Percentiles rank a stretch among this genome's conserved stretches.
These are phyloP conservation scores for Bipolaris oryzae DNA, from an alignment of 2,329 filamentous ascomycete genomes.

Conservation along the genomic window DNA sequence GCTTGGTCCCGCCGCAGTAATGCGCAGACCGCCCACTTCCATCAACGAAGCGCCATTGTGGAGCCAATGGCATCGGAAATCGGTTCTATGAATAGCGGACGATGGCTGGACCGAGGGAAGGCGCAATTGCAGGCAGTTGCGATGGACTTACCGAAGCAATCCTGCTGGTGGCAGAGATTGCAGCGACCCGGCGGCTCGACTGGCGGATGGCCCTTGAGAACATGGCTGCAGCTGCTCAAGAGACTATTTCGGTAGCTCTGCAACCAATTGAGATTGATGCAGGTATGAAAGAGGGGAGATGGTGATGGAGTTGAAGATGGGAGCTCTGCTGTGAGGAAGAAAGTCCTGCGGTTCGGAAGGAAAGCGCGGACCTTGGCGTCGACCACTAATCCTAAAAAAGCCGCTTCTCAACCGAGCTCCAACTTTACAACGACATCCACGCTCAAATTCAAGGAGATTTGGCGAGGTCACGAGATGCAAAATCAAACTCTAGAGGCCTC, in stretches of 20 bases:
- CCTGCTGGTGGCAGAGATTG: conserved; percentile 89
- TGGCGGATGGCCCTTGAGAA: conserved; percentile 98
- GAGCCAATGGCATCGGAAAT: conserved; percentile 42
- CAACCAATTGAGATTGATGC: conserved; percentile 54
- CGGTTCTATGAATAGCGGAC: conserved; percentile 42
- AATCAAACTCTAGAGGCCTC: too few relatives aligned
- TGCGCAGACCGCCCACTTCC: conserved; percentile 50
- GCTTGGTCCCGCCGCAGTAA: conserved; percentile 31
- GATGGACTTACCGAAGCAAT: conserved; percentile 87
- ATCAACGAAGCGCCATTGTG: conserved; percentile 47
- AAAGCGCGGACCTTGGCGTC: conserved; percentile 34
- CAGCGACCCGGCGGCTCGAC: conserved; percentile 92
- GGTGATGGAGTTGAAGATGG: conserved; percentile 47
- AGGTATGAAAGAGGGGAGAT: conserved; percentile 49
- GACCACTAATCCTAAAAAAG: conserved; percentile 29
- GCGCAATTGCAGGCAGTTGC: conserved; percentile 50
- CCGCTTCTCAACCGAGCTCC: conserved; percentile 17
- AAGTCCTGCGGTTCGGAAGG: conserved; percentile 40
- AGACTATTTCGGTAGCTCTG: conserved; percentile 50
- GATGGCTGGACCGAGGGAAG: conserved; percentile 46
- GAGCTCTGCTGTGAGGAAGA: conserved; percentile 40
- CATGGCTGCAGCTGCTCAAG: conserved; percentile 67
- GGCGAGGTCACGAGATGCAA: background rate
- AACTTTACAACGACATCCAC: conserved; percentile 3
- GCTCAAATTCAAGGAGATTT: background rate